phyloP scores from a whole-genome alignment of 2,329 filamentous ascomycete species.

The Paecilomyces dactylethromorphus region DNA sequence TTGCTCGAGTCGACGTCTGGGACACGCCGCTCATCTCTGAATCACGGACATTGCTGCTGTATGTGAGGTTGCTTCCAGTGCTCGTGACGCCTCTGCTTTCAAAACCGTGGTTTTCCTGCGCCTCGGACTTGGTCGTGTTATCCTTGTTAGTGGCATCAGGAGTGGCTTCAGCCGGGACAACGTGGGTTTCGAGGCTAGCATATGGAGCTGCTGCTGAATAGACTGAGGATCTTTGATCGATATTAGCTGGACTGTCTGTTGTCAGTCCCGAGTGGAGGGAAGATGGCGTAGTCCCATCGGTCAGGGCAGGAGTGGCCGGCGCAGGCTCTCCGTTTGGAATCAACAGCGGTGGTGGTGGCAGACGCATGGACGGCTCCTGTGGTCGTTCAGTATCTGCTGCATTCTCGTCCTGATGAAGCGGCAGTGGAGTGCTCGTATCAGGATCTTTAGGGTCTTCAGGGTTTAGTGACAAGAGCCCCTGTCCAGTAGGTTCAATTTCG shows the following conservation, averaged over 20 bases:
- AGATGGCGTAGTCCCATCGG: conserved; percentile 32
- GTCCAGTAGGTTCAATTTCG: conserved; percentile 57
- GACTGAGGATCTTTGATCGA: conserved; percentile 22
- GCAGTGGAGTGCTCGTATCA: conserved; percentile 15
- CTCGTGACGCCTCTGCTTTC: conserved; percentile 71
- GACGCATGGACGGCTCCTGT: conserved; percentile 29
- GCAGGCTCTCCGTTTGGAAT: conserved; percentile 33
- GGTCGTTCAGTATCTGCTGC: conserved; percentile 11
- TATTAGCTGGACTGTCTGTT: conserved; percentile 25
- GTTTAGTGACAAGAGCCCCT: conserved; percentile 40
- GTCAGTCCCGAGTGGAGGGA: conserved; percentile 30
- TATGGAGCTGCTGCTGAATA: conserved; percentile 19
- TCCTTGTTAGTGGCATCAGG: conserved; percentile 28
- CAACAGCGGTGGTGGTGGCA: conserved; percentile 40
- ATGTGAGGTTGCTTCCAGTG: conserved; percentile 71
- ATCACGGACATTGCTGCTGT: conserved; percentile 63
- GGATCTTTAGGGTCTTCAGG: conserved; percentile 6
- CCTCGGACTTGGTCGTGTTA: conserved; percentile 23
- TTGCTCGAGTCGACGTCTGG: conserved; percentile 77
- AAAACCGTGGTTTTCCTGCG: conserved; percentile 36
- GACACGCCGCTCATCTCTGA: conserved; percentile 77
- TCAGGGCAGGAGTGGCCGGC: conserved; percentile 28
- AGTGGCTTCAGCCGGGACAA: conserved; percentile 19
- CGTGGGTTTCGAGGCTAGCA: conserved; percentile 17
- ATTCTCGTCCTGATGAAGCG: conserved; percentile 10